Base-by-base conservation (phyloP, 495 filamentous ascomycete genomes). In the Tetracladium setigerum region DNA sequence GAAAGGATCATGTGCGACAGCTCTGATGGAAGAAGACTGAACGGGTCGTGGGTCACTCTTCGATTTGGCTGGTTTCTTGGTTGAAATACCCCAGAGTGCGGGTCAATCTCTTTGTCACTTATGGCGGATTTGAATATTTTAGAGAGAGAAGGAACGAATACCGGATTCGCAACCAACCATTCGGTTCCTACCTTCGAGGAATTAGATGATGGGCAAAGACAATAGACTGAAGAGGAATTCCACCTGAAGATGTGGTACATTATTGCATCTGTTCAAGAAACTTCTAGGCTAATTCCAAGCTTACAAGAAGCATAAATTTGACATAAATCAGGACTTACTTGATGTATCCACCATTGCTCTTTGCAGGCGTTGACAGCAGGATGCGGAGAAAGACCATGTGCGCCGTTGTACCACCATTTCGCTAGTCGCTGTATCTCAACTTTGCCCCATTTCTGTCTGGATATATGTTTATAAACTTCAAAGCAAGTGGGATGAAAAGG, bases 401-500 rank as follows among this genome's bases (percentile, higher is more conserved):
- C 32, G 17, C 17, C 30, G 4, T 36, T 55, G 55, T 27, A 27
- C 22, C 22, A 27, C 60, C 58, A 66, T 0, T 17, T 51, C 36
- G 59, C 55, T 1, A 66, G 41, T 0, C 54, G 52, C 10, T 52
- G 18, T 10, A 55, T 18, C 16, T 60, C 53, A 6, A 63, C 30
- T 1, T 36, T 27, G 3, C 52, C 41, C 14, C 64, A 53, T 3
- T 48, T 50, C 9, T 15, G 4, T 37, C 51, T 51, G 18, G 60
- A 61, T 27, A 60, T 49, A 4, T 52, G 54, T 11, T 39, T 54
- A 37, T 59, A 65, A 13, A 64, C 61, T 32, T 66, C 63, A 32
- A 68, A 62, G 46, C 63, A 65, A 42, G 60, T 57, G 2, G 65
- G 63, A 41, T 67, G 63, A 33, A 67, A 63, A 1, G 63, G 65